A percentile compares a stretch with the other conserved stretches of the same genome.
These are phyloP conservation scores for Helianthus tuberosus DNA, from an alignment of 129 eudicot species.

Conservation along the genomic window DNA sequence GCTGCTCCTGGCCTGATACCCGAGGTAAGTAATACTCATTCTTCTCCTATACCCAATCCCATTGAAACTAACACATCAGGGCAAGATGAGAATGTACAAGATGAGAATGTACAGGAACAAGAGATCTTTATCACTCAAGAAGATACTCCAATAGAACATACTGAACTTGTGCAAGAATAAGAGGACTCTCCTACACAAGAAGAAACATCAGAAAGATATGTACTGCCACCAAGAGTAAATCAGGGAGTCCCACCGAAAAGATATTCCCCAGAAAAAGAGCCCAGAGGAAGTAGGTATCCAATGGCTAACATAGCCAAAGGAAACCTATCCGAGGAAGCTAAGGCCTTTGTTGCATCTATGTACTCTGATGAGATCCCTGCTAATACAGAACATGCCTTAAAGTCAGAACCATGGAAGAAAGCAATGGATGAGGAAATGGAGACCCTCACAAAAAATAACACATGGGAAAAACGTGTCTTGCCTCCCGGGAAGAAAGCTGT, in stretches of 20 bases:
- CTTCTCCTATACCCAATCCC: not conserved
- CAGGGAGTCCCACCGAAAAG: not conserved
- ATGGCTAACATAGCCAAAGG: not conserved
- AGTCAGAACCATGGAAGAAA: too few relatives aligned
- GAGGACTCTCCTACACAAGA: not conserved
- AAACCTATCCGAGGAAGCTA: not conserved
- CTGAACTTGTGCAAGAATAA: not conserved
- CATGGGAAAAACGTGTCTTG: too few relatives aligned
- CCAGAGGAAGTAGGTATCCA: not conserved
- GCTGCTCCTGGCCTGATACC: not conserved
- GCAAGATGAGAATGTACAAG: too few relatives aligned
- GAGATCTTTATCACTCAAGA: not conserved
- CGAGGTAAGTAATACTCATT: not conserved
- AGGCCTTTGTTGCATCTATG: not conserved
- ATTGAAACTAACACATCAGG: not conserved
- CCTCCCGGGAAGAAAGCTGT: too few relatives aligned
- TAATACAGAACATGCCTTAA: not conserved
- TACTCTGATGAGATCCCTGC: not conserved
- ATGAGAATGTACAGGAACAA: not conserved
- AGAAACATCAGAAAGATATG: not conserved
- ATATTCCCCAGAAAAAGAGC: not conserved
- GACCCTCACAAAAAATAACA: too few relatives aligned
- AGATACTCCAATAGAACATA: not conserved
- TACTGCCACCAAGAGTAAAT: not conserved
- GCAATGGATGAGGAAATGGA: too few relatives aligned